Evolutionary conservation across 441 rosid genomes (phyloP).

Genomic region (Omphalea diandra): DNA sequence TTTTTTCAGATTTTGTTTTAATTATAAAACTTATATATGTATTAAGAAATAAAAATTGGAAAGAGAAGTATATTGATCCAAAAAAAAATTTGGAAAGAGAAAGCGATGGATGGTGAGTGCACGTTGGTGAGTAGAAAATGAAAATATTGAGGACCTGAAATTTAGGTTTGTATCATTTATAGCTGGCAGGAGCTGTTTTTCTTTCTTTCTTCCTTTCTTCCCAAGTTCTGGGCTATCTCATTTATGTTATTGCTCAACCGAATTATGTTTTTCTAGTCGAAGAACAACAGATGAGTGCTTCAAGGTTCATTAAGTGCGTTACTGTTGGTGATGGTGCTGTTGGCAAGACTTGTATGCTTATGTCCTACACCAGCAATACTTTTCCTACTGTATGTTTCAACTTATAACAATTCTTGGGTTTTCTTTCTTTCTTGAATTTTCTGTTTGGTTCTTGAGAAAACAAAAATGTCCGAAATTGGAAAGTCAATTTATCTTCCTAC

Average conservation of each 20-base stretch:
- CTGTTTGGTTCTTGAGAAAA: slow-evolving; percentile 26
- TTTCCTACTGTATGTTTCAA: slow-evolving; percentile 92
- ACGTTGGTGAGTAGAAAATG: background rate
- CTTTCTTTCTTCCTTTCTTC: too few relatives aligned
- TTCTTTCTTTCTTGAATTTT: slow-evolving; percentile 13
- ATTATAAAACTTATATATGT: too few relatives aligned
- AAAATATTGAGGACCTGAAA: slow-evolving; percentile 25
- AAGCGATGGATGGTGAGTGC: slow-evolving; percentile 1
- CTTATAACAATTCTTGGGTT: slow-evolving; percentile 2
- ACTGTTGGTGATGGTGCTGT: slow-evolving; percentile 99
- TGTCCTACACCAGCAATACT: slow-evolving; percentile 94
- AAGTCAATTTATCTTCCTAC: too few relatives aligned
- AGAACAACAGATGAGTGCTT: slow-evolving; percentile 73
- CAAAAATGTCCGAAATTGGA: slow-evolving; percentile 21
- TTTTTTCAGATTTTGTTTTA: too few relatives aligned
- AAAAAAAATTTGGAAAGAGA: too few relatives aligned
- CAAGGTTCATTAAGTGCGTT: slow-evolving; percentile 92
- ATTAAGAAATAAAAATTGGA: too few relatives aligned
- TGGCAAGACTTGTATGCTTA: slow-evolving; percentile 97
- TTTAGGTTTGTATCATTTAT: slow-evolving; percentile 13
- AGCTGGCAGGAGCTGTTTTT: slow-evolving; percentile 53
- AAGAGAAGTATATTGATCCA: too few relatives aligned
- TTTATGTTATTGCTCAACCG: slow-evolving; percentile 9
- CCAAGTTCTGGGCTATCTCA: too few relatives aligned
- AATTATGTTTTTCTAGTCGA: slow-evolving; percentile 24